Conservation (phyloP, 768 basidiomycete species). For the Dictyophora rubrovolvata region DNA sequence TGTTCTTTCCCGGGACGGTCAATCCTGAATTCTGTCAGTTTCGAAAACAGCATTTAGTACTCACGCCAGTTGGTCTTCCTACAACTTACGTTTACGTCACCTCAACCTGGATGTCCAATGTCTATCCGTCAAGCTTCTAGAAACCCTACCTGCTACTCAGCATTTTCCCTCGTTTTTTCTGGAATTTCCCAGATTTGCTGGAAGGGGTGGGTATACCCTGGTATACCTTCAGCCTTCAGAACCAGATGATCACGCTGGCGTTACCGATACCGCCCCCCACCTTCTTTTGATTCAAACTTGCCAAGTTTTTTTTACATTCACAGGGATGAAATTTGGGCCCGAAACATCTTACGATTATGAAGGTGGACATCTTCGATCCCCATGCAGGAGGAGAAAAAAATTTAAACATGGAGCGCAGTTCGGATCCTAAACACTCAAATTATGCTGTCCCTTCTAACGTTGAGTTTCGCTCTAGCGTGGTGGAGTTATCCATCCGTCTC, state of each 20-base stretch:
- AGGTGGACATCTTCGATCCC: background rate
- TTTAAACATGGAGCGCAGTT: background rate
- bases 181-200: background rate
- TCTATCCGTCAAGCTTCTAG: too few relatives aligned
- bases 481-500: background rate
- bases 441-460: background rate
- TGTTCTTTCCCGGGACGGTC: too few relatives aligned
- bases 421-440: background rate
- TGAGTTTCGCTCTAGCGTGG: background rate
- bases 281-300: background rate
- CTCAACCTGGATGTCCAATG: too few relatives aligned
- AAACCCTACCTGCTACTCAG: too few relatives aligned
- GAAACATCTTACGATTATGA: too few relatives aligned
- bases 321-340: background rate
- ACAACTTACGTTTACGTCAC: too few relatives aligned
- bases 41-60: too few relatives aligned
- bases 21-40: too few relatives aligned
- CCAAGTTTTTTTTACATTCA: background rate
- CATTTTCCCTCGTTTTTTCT: too few relatives aligned
- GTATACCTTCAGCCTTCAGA: too few relatives aligned
- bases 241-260: background rate
- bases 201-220: background rate
- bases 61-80: too few relatives aligned
- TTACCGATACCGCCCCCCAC: background rate
- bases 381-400: background rate